These are phyloP conservation scores for Fusarium solani-melongenae DNA, from an alignment of 2,329 filamentous ascomycete genomes.

Conservation along the genomic window DNA sequence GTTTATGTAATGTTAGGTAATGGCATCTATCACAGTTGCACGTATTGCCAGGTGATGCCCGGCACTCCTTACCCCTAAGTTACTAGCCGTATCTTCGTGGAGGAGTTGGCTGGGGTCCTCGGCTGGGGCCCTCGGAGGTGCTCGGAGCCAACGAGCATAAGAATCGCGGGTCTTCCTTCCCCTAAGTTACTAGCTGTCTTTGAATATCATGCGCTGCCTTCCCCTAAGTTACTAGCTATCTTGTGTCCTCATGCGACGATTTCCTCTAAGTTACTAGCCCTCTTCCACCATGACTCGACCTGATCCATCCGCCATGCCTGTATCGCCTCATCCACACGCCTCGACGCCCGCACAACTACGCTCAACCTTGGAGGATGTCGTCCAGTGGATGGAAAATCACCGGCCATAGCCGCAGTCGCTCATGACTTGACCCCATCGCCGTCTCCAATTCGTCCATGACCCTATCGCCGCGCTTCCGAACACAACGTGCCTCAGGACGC, in stretches of 20 bases:
- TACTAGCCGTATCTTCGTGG: conserved; percentile 37
- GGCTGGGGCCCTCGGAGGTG: background rate
- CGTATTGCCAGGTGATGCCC: conserved; percentile 23
- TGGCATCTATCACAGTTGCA: conserved; percentile 15
- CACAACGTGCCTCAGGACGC: background rate
- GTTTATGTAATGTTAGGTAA: conserved; percentile 46
- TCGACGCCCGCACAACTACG: conserved; percentile 31
- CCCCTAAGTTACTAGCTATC: conserved; percentile 20
- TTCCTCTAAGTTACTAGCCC: conserved; percentile 40
- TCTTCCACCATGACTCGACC: conserved; percentile 11
- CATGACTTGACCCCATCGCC: background rate
- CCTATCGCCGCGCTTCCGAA: conserved; percentile 7
- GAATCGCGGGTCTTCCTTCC: conserved; percentile 41
- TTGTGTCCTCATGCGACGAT: conserved; percentile 11
- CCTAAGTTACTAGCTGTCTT: conserved; percentile 40
- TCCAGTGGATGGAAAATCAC: background rate
- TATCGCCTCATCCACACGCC: conserved; percentile 17
- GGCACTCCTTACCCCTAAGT: conserved; percentile 42
- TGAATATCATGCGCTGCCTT: conserved; percentile 22
- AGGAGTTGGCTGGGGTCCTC: conserved; percentile 22
- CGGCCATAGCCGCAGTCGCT: background rate
- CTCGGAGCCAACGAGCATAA: conserved; percentile 37
- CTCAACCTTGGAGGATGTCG: background rate
- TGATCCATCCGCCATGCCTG: conserved; percentile 7
- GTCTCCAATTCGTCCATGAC: background rate